A percentile compares a stretch with the other conserved stretches of the same genome.
These are phyloP conservation scores for Malassezia dermatis DNA, from an alignment of 1,284 basidiomycete genomes.

Conservation along the genomic window DNA sequence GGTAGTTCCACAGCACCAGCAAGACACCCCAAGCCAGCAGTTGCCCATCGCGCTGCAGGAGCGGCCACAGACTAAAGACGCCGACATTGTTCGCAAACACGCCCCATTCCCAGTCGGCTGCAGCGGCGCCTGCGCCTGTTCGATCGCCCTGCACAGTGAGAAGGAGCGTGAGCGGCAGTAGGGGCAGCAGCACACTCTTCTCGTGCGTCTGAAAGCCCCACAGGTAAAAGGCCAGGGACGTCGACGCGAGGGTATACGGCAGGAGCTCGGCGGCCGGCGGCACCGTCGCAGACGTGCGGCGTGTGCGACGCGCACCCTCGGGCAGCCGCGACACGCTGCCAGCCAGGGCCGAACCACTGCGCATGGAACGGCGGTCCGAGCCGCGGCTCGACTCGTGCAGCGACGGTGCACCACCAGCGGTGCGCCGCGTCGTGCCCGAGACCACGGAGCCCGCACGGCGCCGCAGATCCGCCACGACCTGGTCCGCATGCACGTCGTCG, in stretches of 20 bases:
- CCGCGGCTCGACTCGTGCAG: slow-evolving; percentile 20
- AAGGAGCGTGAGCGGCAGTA: slow-evolving; percentile 70
- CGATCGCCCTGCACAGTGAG: slow-evolving; percentile 55
- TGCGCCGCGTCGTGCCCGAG: slow-evolving; percentile 3
- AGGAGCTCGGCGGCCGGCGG: slow-evolving; percentile 53
- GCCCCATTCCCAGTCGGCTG: slow-evolving; percentile 61
- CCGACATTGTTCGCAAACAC: slow-evolving; percentile 74
- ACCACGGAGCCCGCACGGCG: slow-evolving; percentile 11
- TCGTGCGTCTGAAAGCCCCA: slow-evolving; percentile 95
- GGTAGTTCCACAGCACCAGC: slow-evolving; percentile 65
- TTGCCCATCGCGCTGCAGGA: slow-evolving; percentile 70
- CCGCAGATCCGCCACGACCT: slow-evolving; percentile 11
- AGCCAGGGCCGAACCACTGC: slow-evolving; percentile 27
- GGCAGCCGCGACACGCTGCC: slow-evolving; percentile 22
- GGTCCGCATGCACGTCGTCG: slow-evolving; percentile 13
- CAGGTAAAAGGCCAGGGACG: slow-evolving; percentile 69
- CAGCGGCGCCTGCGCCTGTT: slow-evolving; percentile 51
- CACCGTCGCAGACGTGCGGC: slow-evolving; percentile 52
- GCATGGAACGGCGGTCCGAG: slow-evolving; percentile 20
- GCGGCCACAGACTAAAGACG: slow-evolving; percentile 74
- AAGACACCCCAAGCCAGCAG: slow-evolving; percentile 62
- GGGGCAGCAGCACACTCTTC: slow-evolving; percentile 77
- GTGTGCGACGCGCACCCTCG: not conserved
- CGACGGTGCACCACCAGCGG: slow-evolving; percentile 2
- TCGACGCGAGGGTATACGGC: slow-evolving; percentile 39